Evolutionary conservation across 495 filamentous ascomycete genomes (phyloP), one percentile per base, ranked within the genome.

Genomic region (Trichocladium uniseriatum): DNA sequence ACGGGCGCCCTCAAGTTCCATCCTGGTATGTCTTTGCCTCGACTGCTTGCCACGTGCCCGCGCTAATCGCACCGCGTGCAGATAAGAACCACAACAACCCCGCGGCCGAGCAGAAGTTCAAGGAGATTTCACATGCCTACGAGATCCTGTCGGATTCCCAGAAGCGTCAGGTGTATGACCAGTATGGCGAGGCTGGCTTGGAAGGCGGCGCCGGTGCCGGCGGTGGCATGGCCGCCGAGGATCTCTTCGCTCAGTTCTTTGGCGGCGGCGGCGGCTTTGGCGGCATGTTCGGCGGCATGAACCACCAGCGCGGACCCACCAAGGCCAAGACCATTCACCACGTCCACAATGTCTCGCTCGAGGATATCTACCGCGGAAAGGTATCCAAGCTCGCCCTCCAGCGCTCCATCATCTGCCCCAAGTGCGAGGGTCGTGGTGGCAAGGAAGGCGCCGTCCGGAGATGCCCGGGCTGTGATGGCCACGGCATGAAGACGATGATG

Each of bases 401-500:
- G 69, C 95, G 94, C 66, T 95, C 89, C 11, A 86, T 99, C 59
- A 90, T 99, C 72, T 99, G 92, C 74, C 71, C 86, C 31, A 87
- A 87, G 65, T 99, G 92, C 68, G 88, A 94, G 46, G 92, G 92
- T 38, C 87, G 91, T 54, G 92, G 92, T 63, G 94, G 94, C 35
- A 97, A 97, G 73, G 92, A 99, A 48, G 92, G 92, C 51, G 86
- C 94, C 14, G 91, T 97, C 57, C 88, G 86, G 72, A 85, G 84
- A 54, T 99, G 92, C 73, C 62, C 79, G 24, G 84, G 85, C 53
- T 99, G 92, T 68, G 87, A 94, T 52, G 92, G 92, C 58, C 78
- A 81, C 52, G 94, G 92, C 69, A 94, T 95, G 87, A 97, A 97
- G 82, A 95, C 86, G 18, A 97, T 99, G 91, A 96, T 97, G 92